Conservation (phyloP, 1,139 yeast genomes). For the Debaryomyces robertsiae region DNA sequence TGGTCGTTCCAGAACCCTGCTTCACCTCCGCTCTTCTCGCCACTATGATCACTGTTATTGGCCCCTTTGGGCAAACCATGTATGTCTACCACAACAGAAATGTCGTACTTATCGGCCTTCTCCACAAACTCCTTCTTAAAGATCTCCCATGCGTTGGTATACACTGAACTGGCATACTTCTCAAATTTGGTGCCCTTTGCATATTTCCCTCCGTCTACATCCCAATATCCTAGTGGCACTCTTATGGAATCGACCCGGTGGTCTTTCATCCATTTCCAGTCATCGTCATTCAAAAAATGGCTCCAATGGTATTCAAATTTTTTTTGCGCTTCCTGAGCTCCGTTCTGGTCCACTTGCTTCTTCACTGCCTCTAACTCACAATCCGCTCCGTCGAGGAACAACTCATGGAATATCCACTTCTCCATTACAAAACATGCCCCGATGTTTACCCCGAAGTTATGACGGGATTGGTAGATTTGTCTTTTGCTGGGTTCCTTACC, state of each 20-base stretch:
- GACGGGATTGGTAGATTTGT: conserved; percentile 65
- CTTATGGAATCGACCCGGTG: conserved; percentile 77
- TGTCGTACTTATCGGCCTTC: conserved; percentile 56
- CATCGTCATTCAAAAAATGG: conserved; percentile 62
- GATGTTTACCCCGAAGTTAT: conserved; percentile 81
- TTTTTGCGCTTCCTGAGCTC: conserved; percentile 55
- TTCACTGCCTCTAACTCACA: conserved; percentile 73
- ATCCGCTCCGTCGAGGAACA: conserved; percentile 57
- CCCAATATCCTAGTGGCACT: conserved; percentile 93
- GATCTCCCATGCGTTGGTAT: conserved; percentile 69
- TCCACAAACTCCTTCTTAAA: conserved; percentile 53
- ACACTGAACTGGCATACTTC: conserved; percentile 50
- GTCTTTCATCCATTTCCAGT: conserved; percentile 74
- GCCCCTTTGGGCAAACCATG: conserved; percentile 96
- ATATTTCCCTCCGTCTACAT: conserved; percentile 63
- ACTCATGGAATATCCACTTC: conserved; percentile 64
- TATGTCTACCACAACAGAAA: conserved; percentile 78
- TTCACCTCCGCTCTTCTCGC: conserved; percentile 52
- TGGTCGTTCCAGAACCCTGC: conserved; percentile 67
- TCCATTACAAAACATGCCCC: conserved; percentile 86
- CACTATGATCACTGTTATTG: conserved; percentile 81
- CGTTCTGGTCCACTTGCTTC: conserved; percentile 48
- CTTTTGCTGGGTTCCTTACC: conserved; percentile 44
- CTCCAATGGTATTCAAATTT: conserved; percentile 72
- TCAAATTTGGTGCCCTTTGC: conserved; percentile 65